Percentiles rank a stretch among this genome's conserved stretches.
phyloP scores from a whole-genome alignment of 2,329 filamentous ascomycete species.

The Colletotrichum euphorbiae region DNA sequence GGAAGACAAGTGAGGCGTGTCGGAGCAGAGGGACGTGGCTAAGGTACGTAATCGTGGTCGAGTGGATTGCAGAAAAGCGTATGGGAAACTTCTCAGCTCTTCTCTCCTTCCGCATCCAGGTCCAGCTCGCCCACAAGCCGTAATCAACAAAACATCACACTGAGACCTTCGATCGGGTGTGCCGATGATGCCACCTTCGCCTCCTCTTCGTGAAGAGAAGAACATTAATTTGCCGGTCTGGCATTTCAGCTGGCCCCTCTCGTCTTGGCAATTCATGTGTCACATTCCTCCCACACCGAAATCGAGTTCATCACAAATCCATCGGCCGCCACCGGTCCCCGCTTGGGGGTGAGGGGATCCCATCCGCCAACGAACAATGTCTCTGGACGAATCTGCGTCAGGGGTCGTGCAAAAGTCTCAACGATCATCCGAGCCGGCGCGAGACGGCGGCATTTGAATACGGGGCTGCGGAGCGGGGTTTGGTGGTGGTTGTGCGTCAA shows the following conservation, averaged over 20 bases:
- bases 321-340: not conserved
- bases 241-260: constrained; percentile 2
- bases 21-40: constrained; percentile 2
- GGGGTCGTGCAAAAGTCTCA: constrained; percentile 31
- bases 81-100: not conserved
- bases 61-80: not conserved
- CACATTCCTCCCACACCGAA: not conserved
- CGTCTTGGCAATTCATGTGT: constrained; percentile 23
- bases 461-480: constrained; percentile 21
- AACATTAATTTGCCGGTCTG: not conserved
- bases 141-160: constrained; percentile 1
- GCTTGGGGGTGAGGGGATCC: not conserved
- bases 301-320: constrained; percentile 10
- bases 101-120: not conserved
- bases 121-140: constrained; percentile 14
- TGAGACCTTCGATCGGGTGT: not conserved
- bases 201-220: constrained; percentile 2
- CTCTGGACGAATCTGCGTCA: constrained; percentile 28
- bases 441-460: constrained; percentile 25
- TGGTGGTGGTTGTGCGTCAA: constrained; percentile 6
- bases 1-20: constrained; percentile 15
- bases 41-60: constrained; percentile 29
- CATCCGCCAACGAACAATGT: not conserved
- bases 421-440: constrained; percentile 26
- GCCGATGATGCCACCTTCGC: not conserved